Conservation (phyloP, 805 yeast species). For the Naumovozyma baii region DNA sequence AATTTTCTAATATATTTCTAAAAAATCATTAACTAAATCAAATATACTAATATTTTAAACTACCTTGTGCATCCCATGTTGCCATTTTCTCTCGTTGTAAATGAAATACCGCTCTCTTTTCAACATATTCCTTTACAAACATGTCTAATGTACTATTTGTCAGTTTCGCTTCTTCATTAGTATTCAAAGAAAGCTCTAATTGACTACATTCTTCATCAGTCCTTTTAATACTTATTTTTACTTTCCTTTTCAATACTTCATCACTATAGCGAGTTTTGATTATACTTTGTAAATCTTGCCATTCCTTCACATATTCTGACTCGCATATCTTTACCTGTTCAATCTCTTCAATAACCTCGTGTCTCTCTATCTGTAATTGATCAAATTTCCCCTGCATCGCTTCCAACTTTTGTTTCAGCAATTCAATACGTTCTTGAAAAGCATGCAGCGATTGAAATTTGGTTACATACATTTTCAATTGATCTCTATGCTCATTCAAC, state of each 20-base stretch:
- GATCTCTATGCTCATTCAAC: slow-evolving; percentile 8
- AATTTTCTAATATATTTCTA: no score
- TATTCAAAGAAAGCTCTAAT: slow-evolving; percentile 5
- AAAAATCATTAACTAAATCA: no score
- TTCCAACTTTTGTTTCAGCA: slow-evolving; percentile 9
- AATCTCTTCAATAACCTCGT: slow-evolving; percentile 20
- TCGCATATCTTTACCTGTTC: slow-evolving; percentile 22
- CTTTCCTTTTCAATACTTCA: slow-evolving; percentile 25
- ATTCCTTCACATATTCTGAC: slow-evolving; percentile 24
- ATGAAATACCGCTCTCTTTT: slow-evolving; percentile 36
- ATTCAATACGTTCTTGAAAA: slow-evolving; percentile 4
- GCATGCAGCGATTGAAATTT: slow-evolving; percentile 16
- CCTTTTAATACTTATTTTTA: slow-evolving; percentile 27
- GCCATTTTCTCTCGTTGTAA: slow-evolving; percentile 38
- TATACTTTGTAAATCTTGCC: slow-evolving; percentile 31
- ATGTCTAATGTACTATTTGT: slow-evolving; percentile 26
- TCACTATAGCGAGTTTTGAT: slow-evolving; percentile 34
- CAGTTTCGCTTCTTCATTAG: slow-evolving; percentile 6
- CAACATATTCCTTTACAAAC: slow-evolving; percentile 36
- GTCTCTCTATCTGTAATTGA: slow-evolving; percentile 21
- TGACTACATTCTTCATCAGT: slow-evolving; percentile 21
- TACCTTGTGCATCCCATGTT: slow-evolving; percentile 32
- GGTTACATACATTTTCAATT: slow-evolving; percentile 16
- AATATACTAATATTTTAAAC: slow-evolving; percentile 4
- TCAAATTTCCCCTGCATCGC: slow-evolving; percentile 17